Evolutionary conservation across 805 yeast genomes (phyloP), one percentile per base, ranked within the genome.

Genomic region (Gaillardinia entomophila): DNA sequence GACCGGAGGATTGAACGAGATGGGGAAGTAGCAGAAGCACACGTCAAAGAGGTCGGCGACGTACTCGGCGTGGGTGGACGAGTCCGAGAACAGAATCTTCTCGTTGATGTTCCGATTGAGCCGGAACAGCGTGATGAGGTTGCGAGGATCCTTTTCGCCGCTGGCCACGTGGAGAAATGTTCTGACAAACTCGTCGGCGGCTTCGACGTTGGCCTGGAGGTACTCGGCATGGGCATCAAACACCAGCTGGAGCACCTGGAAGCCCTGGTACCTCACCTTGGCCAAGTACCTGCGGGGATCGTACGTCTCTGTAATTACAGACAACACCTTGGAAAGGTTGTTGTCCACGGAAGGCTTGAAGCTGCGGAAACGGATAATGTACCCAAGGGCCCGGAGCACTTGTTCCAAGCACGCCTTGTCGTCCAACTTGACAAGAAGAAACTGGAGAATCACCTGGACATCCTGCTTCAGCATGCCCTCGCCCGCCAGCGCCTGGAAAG

Each of bases 81-180:
- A 32, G 2, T 34, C 26, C 22, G 55, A 60, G 30, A 63, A 56
- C 3, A 31, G 41, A 17, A 77, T 60, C 3, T 45, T 46, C 14
- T 49, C 37, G 13, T 77, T 65, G 11, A 89, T 71, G 4, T 33
- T 26, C 10, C 54, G 42, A 42, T 79, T 76, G 27, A 87, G 48
- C 4, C 63, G 53, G 45, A 90, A 85, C 2, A 95, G 82, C 2
- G 73, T 39, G 45, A 92, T 52, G 40, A 92, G 64, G 56, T 94
- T 92, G 38, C 83, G 71, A 3, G 99, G 99, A 56, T 92, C 98
- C 47, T 92, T 94, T 50, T 92, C 99, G 24, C 95, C 95, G 12
- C 76, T 66, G 2, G 95, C 84, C 18, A 87, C 50, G 36, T 77
- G 76, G 23, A 85, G 50, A 42, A 82, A 89, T 0, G 82, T 55